Conservation (phyloP, 2,329 filamentous ascomycete species). For the Rugonectria rugulosa region DNA sequence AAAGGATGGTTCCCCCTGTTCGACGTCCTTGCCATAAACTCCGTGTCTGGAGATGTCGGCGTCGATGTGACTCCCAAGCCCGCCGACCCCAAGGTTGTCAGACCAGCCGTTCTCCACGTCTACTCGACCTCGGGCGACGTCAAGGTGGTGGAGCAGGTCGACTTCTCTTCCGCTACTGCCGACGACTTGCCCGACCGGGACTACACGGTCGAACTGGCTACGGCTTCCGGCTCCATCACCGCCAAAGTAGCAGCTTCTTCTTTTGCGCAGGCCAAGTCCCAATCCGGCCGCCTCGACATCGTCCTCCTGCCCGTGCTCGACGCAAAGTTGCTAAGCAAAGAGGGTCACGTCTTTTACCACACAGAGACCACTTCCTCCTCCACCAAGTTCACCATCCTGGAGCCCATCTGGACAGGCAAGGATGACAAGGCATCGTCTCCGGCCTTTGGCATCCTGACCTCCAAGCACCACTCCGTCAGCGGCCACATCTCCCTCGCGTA, state of each 20-base stretch:
- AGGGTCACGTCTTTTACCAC: conserved; percentile 42
- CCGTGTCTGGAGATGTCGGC: conserved; percentile 53
- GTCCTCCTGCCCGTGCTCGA: conserved; percentile 54
- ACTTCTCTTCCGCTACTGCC: conserved; percentile 22
- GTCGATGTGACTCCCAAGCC: conserved; percentile 52
- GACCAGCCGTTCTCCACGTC: conserved; percentile 51
- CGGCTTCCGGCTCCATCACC: conserved; percentile 53
- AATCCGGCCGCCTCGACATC: conserved; percentile 51
- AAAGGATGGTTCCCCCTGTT: conserved; percentile 59
- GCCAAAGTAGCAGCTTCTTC: conserved; percentile 51
- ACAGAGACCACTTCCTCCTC: conserved; percentile 56
- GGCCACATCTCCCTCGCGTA: conserved; percentile 53
- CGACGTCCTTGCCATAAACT: conserved; percentile 55
- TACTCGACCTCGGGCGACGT: conserved; percentile 54
- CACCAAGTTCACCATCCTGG: conserved; percentile 49
- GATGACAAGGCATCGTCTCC: conserved; percentile 15
- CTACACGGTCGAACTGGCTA: conserved; percentile 54
- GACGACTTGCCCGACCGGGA: conserved; percentile 53
- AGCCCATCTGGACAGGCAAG: conserved; percentile 52
- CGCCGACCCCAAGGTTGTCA: conserved; percentile 43
- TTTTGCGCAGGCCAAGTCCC: conserved; percentile 45
- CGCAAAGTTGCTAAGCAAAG: conserved; percentile 22
- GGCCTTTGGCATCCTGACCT: conserved; percentile 47
- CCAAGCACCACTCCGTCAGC: conserved; percentile 54
- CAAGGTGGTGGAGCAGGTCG: conserved; percentile 50